phyloP scores from a whole-genome alignment of 495 filamentous ascomycete species.

The Lentithecium fluviatile region DNA sequence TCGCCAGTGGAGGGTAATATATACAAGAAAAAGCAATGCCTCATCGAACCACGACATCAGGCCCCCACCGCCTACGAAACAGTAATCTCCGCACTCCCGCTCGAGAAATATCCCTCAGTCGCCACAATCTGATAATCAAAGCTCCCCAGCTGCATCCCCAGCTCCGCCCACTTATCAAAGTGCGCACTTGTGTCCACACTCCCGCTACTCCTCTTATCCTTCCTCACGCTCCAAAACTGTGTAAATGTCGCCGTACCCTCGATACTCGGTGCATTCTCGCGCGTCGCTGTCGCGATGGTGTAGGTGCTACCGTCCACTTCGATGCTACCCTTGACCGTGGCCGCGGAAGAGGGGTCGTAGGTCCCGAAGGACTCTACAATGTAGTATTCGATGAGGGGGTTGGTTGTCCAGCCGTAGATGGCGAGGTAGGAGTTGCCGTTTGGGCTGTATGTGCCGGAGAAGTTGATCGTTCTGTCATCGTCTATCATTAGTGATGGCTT shows the following conservation, averaged over 20 bases:
- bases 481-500: too few species aligned
- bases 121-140: constrained; percentile 47
- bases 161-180: constrained; percentile 42
- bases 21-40: not conserved
- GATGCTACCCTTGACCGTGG: constrained; percentile 19
- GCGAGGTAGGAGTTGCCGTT: constrained; percentile 60
- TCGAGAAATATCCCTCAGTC: constrained; percentile 54
- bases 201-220: constrained; percentile 53
- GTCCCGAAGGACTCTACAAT: constrained; percentile 59
- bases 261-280: constrained; percentile 50
- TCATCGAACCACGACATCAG: not conserved
- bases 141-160: constrained; percentile 44
- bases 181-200: constrained; percentile 49
- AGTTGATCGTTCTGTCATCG: constrained; percentile 46
- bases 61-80: constrained; percentile 32
- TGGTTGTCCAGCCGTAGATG: constrained; percentile 63
- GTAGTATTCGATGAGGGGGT: constrained; percentile 65
- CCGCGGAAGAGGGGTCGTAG: constrained; percentile 52
- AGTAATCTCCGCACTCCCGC: constrained; percentile 45
- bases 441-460: constrained; percentile 55
- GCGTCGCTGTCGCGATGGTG: constrained; percentile 27
- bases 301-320: constrained; percentile 36
- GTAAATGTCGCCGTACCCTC: constrained; percentile 59
- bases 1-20: too few species aligned
- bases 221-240: constrained; percentile 63